Evolutionary conservation across 257 asterid genomes (phyloP), one percentile per base, ranked within the genome.

Genomic region (Przewalskia tangutica): DNA sequence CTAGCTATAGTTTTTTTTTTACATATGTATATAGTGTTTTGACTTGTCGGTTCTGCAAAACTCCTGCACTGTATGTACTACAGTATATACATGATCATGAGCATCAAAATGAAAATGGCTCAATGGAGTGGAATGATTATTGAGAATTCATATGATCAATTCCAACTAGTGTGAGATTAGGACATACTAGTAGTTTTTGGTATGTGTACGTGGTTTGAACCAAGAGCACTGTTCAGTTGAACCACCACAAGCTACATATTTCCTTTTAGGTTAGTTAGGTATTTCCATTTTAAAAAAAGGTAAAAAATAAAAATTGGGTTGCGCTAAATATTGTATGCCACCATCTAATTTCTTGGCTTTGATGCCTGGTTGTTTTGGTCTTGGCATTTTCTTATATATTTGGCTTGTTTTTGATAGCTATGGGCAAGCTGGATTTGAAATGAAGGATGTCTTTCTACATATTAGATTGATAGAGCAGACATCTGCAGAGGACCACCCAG

Each of bases 371-470:
- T 77, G 23, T 54, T 63, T 84, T 46, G 54, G 40, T 77, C 11
- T n/a, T 60, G 36, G 11, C 59, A 42, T 54, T 70, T 79, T 20
- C 56, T 64, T 80, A 77, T 81, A 36, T 77, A 23, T 46, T 48
- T 50, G 44, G 46, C 79, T 50, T 75, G 63, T 46, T 67, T 65
- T 85, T 83, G 77, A 80, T 82, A 96, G 99, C 86, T 94, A 96
- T 79, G 91, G 97, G 16, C 97, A 96, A 85, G 97, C 95, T 51
- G 97, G 93, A 65, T 94, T 96, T 77, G 99, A 96, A 85, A 91
- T 94, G 98, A 96, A 96, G 88, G 99, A 96, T 56, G 99, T 96
- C 73, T 94, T 96, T 88, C 86, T 96, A 85, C 99, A 94, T 85
- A 93, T 96, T 54, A 96, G 93, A 89, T 89, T 96, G 90, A 89